Evolutionary conservation across 495 filamentous ascomycete species (phyloP).

Genomic region (Jackrogersella minutella): DNA sequence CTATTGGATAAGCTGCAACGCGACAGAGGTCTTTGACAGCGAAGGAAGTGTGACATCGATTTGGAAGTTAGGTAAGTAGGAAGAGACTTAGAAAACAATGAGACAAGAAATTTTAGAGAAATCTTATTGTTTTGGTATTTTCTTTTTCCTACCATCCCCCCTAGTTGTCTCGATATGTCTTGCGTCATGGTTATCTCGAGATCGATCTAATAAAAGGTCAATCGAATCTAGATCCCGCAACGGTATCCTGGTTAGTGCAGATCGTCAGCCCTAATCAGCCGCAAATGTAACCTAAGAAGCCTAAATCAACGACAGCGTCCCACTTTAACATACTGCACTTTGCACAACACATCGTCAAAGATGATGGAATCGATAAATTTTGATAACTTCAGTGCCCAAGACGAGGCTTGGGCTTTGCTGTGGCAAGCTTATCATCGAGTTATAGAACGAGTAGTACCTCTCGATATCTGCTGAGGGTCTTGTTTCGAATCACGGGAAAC

Average conservation of each 20-base stretch:
- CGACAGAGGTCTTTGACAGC: neutral
- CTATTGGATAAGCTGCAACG: too few species aligned
- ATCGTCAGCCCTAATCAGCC: slow-evolving; percentile 36
- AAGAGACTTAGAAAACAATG: neutral
- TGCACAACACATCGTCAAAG: too few species aligned
- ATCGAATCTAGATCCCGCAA: slow-evolving; percentile 15
- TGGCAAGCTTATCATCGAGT: too few species aligned
- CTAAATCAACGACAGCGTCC: slow-evolving; percentile 26
- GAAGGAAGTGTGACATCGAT: neutral
- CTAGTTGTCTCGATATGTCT: slow-evolving; percentile 9
- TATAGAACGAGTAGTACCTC: too few species aligned
- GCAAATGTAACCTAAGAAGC: slow-evolving; percentile 23
- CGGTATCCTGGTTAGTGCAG: neutral
- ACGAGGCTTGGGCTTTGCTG: too few species aligned
- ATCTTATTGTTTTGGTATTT: slow-evolving; percentile 3
- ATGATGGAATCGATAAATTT: too few species aligned
- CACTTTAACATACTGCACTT: neutral
- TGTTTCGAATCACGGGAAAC: too few species aligned
- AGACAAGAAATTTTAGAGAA: neutral
- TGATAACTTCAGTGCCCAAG: too few species aligned
- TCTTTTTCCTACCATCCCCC: neutral
- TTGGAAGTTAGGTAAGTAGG: neutral
- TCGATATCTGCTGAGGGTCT: too few species aligned
- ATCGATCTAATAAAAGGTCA: slow-evolving; percentile 19
- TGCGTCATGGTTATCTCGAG: slow-evolving; percentile 26